Conservation (phyloP, 208 protist genomes). For the Naegleria gruberi region DNA sequence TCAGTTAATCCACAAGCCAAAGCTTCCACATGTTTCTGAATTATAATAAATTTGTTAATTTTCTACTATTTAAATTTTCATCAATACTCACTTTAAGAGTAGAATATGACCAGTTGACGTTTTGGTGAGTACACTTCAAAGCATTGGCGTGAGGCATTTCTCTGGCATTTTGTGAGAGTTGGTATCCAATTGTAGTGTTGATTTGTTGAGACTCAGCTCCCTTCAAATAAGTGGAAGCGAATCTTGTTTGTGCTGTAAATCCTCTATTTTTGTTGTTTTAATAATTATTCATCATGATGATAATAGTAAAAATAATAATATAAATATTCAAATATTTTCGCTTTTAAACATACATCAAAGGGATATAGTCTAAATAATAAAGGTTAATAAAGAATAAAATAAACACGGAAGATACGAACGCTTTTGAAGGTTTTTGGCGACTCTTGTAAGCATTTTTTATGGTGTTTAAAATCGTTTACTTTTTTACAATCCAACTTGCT, state of each 20-base stretch:
- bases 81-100: not conserved
- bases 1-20: conserved; percentile 2
- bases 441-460: too few species aligned
- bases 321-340: too few species aligned
- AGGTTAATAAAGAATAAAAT: too few species aligned
- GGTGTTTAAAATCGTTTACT: too few species aligned
- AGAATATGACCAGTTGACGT: not conserved
- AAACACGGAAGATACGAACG: too few species aligned
- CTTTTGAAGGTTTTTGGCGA: too few species aligned
- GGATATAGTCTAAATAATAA: too few species aligned
- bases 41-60: not conserved
- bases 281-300: not conserved
- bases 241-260: not conserved
- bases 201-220: not conserved
- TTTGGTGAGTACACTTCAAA: not conserved
- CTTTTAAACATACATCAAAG: too few species aligned
- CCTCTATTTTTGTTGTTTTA: not conserved
- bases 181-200: conserved; percentile 15
- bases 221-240: not conserved
- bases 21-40: conserved; percentile 11
- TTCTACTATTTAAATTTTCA: not conserved
- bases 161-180: not conserved
- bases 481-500: too few species aligned
- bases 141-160: not conserved
- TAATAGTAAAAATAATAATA: not conserved